Conservation (phyloP, 345 rosid genomes). For the Barbarea vulgaris region DNA sequence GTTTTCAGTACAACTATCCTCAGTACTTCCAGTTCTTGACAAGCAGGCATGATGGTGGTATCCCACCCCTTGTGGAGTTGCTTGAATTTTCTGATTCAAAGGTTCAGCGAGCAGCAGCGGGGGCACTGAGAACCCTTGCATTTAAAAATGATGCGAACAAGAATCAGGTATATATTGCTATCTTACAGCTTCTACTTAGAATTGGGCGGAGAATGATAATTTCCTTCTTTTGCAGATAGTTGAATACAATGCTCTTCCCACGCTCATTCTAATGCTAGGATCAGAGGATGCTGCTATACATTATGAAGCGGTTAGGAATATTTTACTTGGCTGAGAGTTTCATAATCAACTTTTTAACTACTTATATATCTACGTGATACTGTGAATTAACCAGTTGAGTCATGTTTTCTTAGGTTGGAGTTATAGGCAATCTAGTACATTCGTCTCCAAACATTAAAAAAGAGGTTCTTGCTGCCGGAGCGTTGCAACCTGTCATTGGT, state of each 20-base stretch:
- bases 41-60: constrained; percentile 89
- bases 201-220: constrained; percentile 24
- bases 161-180: constrained; percentile 60
- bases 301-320: constrained; percentile 86
- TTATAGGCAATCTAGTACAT: constrained; percentile 94
- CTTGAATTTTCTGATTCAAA: constrained; percentile 84
- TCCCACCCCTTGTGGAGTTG: constrained; percentile 95
- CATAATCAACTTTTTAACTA: constrained; percentile 7
- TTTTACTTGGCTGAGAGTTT: background rate
- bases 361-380: background rate
- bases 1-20: constrained; percentile 21
- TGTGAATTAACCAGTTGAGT: constrained; percentile 28
- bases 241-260: constrained; percentile 90
- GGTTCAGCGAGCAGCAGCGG: constrained; percentile 99
- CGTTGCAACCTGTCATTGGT: constrained; percentile 94
- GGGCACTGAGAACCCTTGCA: constrained; percentile 93
- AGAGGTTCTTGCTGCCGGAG: constrained; percentile 95
- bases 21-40: constrained; percentile 27
- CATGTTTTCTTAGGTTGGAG: constrained; percentile 63
- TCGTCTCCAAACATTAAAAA: constrained; percentile 93
- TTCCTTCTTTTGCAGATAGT: constrained; percentile 65
- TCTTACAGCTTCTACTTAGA: constrained; percentile 24
- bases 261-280: constrained; percentile 89
- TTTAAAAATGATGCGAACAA: constrained; percentile 96
- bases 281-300: constrained; percentile 99